A percentile compares a stretch with the other conserved stretches of the same genome.
Evolutionary conservation across 2,329 filamentous ascomycete species (phyloP).

Genomic region (Dryadomyces quercivorus): DNA sequence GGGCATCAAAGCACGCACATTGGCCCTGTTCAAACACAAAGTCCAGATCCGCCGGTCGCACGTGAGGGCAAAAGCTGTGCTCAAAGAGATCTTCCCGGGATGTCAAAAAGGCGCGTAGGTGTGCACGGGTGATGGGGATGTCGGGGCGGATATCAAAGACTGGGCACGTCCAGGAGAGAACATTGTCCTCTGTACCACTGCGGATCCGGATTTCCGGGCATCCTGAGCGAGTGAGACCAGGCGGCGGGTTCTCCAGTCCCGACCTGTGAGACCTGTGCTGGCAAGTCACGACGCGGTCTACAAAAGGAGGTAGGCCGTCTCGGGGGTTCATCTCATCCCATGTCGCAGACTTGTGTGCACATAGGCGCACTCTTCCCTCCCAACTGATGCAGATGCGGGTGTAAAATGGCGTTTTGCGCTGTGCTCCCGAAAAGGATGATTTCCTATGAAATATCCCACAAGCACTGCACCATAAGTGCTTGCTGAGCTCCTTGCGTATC

Average conservation of each 20-base stretch:
- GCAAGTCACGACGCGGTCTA: not conserved
- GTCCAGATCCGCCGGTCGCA: not conserved
- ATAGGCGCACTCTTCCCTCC: not conserved
- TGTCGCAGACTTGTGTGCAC: not conserved
- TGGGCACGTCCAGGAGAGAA: not conserved
- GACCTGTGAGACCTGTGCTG: not conserved
- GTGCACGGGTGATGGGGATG: not conserved
- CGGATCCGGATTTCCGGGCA: not conserved
- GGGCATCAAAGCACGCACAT: not conserved
- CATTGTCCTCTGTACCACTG: not conserved
- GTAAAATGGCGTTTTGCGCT: not conserved
- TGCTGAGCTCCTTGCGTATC: not conserved
- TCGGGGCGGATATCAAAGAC: not conserved
- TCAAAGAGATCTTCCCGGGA: not conserved
- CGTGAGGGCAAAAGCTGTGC: not conserved
- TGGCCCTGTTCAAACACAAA: not conserved
- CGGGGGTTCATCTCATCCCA: not conserved
- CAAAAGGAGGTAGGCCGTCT: not conserved
- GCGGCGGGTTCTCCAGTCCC: not conserved
- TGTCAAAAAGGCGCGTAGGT: not conserved
- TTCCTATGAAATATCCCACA: not conserved
- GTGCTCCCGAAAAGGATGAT: not conserved
- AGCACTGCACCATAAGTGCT: not conserved
- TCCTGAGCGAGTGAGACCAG: not conserved
- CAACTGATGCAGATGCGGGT: not conserved